Conservation (phyloP, 1,139 yeast species). For the Magnusiomyces paraingens region DNA sequence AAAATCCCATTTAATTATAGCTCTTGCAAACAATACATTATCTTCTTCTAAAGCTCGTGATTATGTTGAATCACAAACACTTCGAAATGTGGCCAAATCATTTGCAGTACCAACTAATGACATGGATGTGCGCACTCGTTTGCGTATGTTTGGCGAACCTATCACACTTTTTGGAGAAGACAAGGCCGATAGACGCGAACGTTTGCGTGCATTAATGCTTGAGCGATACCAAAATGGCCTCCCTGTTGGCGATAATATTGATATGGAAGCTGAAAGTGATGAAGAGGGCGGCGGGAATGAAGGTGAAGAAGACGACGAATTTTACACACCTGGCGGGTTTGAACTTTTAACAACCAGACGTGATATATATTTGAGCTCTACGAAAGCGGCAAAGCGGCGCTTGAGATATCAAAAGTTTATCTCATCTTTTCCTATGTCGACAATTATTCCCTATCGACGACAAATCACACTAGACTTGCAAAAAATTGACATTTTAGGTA, state of each 20-base stretch:
- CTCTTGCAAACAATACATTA: slow-evolving; percentile 11
- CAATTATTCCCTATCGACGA: slow-evolving; percentile 44
- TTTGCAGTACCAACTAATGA: slow-evolving; percentile 56
- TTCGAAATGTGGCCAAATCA: slow-evolving; percentile 23
- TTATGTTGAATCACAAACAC: slow-evolving; percentile 24
- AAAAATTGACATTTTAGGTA: slow-evolving; percentile 48
- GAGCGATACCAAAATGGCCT: slow-evolving; percentile 20
- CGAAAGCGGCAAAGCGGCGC: slow-evolving; percentile 42
- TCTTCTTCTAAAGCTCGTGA: slow-evolving; percentile 20
- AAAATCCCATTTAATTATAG: slow-evolving; percentile 3
- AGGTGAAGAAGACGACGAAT: slow-evolving; percentile 64
- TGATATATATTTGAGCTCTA: slow-evolving; percentile 46
- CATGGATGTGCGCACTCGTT: slow-evolving; percentile 45
- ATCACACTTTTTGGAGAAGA: slow-evolving; percentile 56
- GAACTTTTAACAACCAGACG: slow-evolving; percentile 52
- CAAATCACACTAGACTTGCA: slow-evolving; percentile 36
- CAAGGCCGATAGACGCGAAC: slow-evolving; percentile 50
- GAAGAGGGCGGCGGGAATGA: slow-evolving; percentile 33
- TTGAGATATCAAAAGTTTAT: slow-evolving; percentile 30
- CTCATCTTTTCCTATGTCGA: slow-evolving; percentile 24
- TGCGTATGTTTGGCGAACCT: slow-evolving; percentile 53
- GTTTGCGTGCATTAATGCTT: slow-evolving; percentile 44
- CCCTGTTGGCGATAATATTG: slow-evolving; percentile 18
- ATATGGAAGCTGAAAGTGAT: slow-evolving; percentile 18
- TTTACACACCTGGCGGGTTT: slow-evolving; percentile 71